Percentiles rank a stretch among this genome's conserved stretches.
These are phyloP conservation scores for Phytophthora pinifolia DNA, from an alignment of 352 stramenopile genomes.

Conservation along the genomic window DNA sequence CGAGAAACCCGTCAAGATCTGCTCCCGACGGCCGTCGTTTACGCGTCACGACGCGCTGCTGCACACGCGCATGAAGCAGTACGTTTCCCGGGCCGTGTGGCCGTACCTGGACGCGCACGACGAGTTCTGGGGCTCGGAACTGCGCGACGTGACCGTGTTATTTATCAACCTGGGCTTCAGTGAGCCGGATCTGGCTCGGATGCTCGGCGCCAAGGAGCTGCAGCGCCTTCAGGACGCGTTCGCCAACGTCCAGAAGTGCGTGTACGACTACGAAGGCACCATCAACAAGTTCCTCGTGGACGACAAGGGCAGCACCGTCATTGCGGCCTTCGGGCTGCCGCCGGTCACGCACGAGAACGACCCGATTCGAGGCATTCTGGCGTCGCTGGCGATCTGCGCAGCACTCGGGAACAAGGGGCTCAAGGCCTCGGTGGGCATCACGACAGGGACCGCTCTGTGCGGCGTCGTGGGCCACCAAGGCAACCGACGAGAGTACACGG, in stretches of 20 bases:
- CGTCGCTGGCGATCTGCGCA: constrained; percentile 84
- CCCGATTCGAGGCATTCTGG: constrained; percentile 86
- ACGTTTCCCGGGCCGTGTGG: constrained; percentile 91
- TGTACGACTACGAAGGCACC: constrained; percentile 94
- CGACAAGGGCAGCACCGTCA: constrained; percentile 93
- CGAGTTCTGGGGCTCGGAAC: constrained; percentile 93
- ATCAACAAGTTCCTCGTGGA: constrained; percentile 97
- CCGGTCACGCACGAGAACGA: constrained; percentile 94
- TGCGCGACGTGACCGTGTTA: constrained; percentile 90
- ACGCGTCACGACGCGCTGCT: constrained; percentile 80
- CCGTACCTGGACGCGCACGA: constrained; percentile 91
- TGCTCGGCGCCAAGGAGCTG: constrained; percentile 68
- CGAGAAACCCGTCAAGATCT: constrained; percentile 62
- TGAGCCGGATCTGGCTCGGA: constrained; percentile 75
- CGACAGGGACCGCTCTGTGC: constrained; percentile 90
- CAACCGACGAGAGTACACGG: constrained; percentile 92
- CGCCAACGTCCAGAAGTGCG: constrained; percentile 82
- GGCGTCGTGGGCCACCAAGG: constrained; percentile 91
- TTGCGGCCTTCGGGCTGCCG: constrained; percentile 92
- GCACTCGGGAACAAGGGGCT: constrained; percentile 60
- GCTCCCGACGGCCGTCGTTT: constrained; percentile 68
- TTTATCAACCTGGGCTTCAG: constrained; percentile 95
- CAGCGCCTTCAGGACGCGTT: constrained; percentile 82
- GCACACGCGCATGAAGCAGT: constrained; percentile 88
- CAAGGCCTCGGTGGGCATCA: constrained; percentile 91